phyloP scores from a whole-genome alignment of 176 grass and related monocot genomes.

The Cenchrus americanus region DNA sequence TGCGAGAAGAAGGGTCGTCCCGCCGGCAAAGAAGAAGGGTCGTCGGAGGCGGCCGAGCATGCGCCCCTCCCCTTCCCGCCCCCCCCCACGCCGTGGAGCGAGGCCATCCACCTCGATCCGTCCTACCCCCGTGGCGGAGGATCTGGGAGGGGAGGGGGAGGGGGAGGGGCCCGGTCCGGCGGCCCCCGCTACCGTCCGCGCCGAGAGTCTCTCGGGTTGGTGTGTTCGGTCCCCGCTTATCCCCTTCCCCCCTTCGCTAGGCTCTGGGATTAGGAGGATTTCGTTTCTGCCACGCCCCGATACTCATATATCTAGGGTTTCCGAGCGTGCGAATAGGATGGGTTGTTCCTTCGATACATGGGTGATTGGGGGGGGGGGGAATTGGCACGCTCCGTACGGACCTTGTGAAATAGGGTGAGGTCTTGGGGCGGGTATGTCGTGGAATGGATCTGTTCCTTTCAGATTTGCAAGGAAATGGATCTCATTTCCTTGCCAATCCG shows the following conservation, averaged over 20 bases:
- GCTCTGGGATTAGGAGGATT: neutral
- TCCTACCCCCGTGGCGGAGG: too few relatives aligned
- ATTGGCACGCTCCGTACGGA: neutral
- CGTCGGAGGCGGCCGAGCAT: too few relatives aligned
- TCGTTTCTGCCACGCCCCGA: neutral
- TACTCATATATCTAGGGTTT: slow-evolving; percentile 25
- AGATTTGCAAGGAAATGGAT: neutral
- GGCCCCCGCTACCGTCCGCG: neutral
- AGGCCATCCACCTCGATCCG: too few relatives aligned
- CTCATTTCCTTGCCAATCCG: neutral
- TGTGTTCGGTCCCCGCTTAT: neutral
- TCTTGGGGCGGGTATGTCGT: too few relatives aligned
- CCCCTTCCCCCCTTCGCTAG: neutral
- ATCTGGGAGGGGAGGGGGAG: neutral
- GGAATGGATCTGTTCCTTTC: neutral
- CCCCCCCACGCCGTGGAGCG: too few relatives aligned
- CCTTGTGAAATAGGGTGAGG: too few relatives aligned
- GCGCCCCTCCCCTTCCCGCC: too few relatives aligned
- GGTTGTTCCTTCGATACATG: neutral
- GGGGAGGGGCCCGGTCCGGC: neutral
- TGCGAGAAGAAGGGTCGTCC: too few relatives aligned
- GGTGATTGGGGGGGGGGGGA: neutral
- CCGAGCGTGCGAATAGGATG: neutral
- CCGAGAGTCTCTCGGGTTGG: neutral
- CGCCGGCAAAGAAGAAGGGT: too few relatives aligned